Conservation (phyloP, 176 grass and related monocot species). For the Themeda triandra region DNA sequence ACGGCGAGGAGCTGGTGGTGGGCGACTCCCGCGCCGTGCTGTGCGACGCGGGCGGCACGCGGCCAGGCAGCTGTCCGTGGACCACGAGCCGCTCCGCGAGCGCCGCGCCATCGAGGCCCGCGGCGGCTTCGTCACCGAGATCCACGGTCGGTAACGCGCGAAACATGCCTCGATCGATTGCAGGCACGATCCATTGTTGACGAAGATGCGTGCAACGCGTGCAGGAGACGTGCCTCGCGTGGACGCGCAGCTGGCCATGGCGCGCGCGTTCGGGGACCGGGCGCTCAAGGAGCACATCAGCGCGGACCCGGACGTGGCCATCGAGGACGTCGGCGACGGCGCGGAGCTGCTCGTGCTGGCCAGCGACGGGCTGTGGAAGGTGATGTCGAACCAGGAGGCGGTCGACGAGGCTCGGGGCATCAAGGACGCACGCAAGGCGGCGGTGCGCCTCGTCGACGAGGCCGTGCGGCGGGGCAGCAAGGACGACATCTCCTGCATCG, state of each 20-base stretch:
- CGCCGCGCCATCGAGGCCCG: constrained; percentile 35
- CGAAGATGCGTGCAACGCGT: background rate
- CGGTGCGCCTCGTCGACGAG: constrained; percentile 35
- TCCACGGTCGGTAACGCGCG: background rate
- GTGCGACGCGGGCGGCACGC: constrained; percentile 18
- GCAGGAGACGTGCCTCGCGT: constrained; percentile 60
- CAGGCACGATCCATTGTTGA: background rate
- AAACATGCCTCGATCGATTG: background rate
- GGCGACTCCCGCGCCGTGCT: constrained; percentile 57
- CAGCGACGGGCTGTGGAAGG: constrained; percentile 71
- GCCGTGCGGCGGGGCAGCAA: constrained; percentile 46
- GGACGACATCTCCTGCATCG: constrained; percentile 66
- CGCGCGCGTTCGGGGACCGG: constrained; percentile 56
- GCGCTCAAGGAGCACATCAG: constrained; percentile 65
- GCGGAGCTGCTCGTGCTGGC: constrained; percentile 52
- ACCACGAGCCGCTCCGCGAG: constrained; percentile 65
- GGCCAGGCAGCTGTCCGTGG: constrained; percentile 56
- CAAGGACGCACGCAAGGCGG: constrained; percentile 36
- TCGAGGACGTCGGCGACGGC: constrained; percentile 42
- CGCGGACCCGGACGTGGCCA: constrained; percentile 48
- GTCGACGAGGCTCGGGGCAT: constrained; percentile 28
- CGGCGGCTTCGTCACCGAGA: constrained; percentile 51
- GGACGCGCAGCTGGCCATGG: constrained; percentile 64
- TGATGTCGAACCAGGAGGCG: constrained; percentile 60
- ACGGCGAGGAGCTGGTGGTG: constrained; percentile 47